A percentile compares a stretch with the other conserved stretches of the same genome.
phyloP scores from a whole-genome alignment of 2,329 filamentous ascomycete genomes.

The Polychaeton citri region DNA sequence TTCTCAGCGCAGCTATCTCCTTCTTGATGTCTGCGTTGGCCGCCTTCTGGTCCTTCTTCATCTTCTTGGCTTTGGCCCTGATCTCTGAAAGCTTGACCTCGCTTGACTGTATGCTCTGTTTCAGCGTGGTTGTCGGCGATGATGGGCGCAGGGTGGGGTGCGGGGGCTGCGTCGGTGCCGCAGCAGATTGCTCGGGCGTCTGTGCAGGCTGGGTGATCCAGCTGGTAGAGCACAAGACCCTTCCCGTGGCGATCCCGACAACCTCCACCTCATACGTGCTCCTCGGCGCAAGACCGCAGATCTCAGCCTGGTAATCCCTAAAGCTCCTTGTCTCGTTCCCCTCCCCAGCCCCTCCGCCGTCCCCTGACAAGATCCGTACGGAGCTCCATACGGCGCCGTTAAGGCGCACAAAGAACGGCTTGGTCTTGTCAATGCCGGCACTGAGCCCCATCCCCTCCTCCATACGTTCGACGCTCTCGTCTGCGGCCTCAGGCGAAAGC shows the following conservation, averaged over 20 bases:
- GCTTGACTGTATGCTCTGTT: conserved; percentile 60
- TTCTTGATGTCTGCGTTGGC: conserved; percentile 54
- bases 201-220: conserved; percentile 52
- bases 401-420: conserved; percentile 66
- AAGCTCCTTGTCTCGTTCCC: conserved; percentile 2
- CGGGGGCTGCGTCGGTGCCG: conserved; percentile 39
- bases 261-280: conserved; percentile 72
- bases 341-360: conserved; percentile 25
- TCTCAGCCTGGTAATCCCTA: conserved; percentile 52
- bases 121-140: conserved; percentile 63
- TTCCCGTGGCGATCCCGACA: conserved; percentile 51
- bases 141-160: conserved; percentile 57
- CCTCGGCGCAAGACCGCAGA: conserved; percentile 53
- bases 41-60: conserved; percentile 62
- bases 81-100: conserved; percentile 59
- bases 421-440: conserved; percentile 48
- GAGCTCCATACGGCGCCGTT: conserved; percentile 73
- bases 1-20: conserved; percentile 58
- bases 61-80: conserved; percentile 53
- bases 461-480: conserved; percentile 15
- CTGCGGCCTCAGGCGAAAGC: conserved; percentile 15
- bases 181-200: conserved; percentile 42
- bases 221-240: conserved; percentile 57
- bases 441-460: conserved; percentile 25
- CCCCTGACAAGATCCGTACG: conserved; percentile 48